Base-by-base conservation (phyloP, 495 filamentous ascomycete species). In the Parachaetomium inaequale region DNA sequence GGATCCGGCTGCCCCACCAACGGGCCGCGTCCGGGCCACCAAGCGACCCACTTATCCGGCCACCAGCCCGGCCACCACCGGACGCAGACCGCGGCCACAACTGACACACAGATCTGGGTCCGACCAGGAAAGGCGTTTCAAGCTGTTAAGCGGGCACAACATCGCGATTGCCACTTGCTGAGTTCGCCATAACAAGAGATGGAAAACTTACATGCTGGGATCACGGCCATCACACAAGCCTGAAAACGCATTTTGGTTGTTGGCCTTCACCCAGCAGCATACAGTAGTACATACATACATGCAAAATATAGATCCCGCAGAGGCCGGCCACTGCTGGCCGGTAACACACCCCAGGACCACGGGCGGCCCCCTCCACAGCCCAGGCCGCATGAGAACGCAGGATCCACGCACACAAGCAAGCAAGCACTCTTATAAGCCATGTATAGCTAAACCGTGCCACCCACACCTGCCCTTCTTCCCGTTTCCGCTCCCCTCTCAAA, bases 51-150 rank as follows among this genome's bases (percentile, higher is more conserved):
- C 53, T 15, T 17, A 28, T 4, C 32, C 52, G 51, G 51, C 51
- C 51, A 29, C 3, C 5, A 19, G 26, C 21, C 50, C 29, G 28
- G 25, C 26, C 25, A 11, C 25, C 26, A 11, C 15, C 25, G 3
- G n/a, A 29, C 42, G 14, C 7, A 1, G 42, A 6, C 42, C 42
- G n/a, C 42, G 42, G 15, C 47, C 47, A n/a, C 26, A 50, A 12
- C 47, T 50, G 47, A 50, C 4, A 50, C 47, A 29, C 47, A 28
- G 29, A 50, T 28, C 47, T 4, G 14, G 42, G 42, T 23, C 42
- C n/a, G 42, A n/a, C 42, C 42, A 46, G 17, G 42, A 46, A 46
- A 23, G 42, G 42, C 42, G 42, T 46, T 46, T 46, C 42, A 46
- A 46, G 15, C 17, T 7, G 42, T 46, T 7, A 7, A 23, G 10